phyloP scores from a whole-genome alignment of 1,139 yeast species.

The Hanseniaspora uvarum region DNA sequence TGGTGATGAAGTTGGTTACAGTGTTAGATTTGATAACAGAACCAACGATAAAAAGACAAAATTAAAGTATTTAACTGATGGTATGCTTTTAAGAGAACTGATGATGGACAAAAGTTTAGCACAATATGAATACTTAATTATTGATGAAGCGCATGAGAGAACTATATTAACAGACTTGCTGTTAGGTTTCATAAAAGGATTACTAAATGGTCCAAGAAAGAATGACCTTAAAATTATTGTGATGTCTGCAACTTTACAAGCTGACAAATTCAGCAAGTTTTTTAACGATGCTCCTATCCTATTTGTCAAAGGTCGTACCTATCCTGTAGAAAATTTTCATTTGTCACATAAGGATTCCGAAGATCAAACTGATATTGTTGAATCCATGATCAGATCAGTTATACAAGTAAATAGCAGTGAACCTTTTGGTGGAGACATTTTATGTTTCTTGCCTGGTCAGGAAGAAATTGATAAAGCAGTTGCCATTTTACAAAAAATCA shows the following conservation, averaged over 20 bases:
- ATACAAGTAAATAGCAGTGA: slow-evolving; percentile 73
- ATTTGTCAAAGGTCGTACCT: slow-evolving; percentile 82
- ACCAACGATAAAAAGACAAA: slow-evolving; percentile 43
- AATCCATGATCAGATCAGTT: slow-evolving; percentile 61
- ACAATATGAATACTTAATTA: slow-evolving; percentile 64
- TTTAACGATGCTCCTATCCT: slow-evolving; percentile 70
- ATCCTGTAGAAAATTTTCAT: slow-evolving; percentile 66
- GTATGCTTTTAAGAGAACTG: slow-evolving; percentile 87
- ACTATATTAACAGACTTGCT: slow-evolving; percentile 83
- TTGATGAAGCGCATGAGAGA: slow-evolving; percentile 97
- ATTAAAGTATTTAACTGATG: slow-evolving; percentile 84
- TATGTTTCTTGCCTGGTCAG: slow-evolving; percentile 90
- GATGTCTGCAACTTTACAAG: slow-evolving; percentile 95
- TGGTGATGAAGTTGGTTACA: slow-evolving; percentile 85
- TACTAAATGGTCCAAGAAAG: slow-evolving; percentile 43
- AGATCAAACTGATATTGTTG: slow-evolving; percentile 52
- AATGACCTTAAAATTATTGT: slow-evolving; percentile 43
- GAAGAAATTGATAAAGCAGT: slow-evolving; percentile 91
- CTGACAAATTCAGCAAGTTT: slow-evolving; percentile 73
- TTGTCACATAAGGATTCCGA: slow-evolving; percentile 46
- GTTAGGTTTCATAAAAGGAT: slow-evolving; percentile 72
- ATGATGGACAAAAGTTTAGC: slow-evolving; percentile 61
- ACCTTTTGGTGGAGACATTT: slow-evolving; percentile 66
- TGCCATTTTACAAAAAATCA: slow-evolving; percentile 46
- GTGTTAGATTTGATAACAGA: slow-evolving; percentile 71